phyloP scores from a whole-genome alignment of 768 basidiomycete genomes.

The Boletales sp. region DNA sequence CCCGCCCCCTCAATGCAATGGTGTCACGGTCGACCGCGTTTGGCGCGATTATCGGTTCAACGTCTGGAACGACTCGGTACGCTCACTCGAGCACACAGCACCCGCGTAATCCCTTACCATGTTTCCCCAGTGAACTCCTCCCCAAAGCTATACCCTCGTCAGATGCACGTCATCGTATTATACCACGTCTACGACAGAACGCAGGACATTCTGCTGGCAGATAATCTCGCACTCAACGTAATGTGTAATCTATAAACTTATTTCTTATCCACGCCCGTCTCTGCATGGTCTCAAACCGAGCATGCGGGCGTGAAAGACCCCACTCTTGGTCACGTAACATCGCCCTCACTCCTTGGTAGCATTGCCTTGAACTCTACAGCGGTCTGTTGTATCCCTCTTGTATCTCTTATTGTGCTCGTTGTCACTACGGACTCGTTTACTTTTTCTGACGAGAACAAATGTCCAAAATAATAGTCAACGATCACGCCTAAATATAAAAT shows the following conservation, averaged over 20 bases:
- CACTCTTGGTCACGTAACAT: conserved; percentile 29
- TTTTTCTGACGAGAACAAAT: conserved; percentile 1
- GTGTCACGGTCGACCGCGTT: conserved; percentile 60
- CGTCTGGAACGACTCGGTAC: conserved; percentile 54
- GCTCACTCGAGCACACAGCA: background rate
- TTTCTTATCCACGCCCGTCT: conserved; percentile 18
- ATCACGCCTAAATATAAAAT: background rate
- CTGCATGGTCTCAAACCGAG: conserved; percentile 4
- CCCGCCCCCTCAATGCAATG: conserved; percentile 39
- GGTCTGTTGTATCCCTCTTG: conserved; percentile 12
- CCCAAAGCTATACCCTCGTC: conserved; percentile 22
- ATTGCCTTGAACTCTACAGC: conserved; percentile 6
- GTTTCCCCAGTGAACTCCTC: conserved; percentile 18
- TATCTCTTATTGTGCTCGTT: conserved; percentile 12
- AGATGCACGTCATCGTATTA: conserved; percentile 22
- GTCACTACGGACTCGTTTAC: conserved; percentile 12
- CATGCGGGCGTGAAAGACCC: conserved; percentile 12
- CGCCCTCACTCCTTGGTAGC: conserved; percentile 16
- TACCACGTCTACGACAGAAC: conserved; percentile 25
- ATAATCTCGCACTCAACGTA: conserved; percentile 29
- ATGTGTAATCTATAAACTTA: conserved; percentile 31
- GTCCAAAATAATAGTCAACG: conserved; percentile 10
- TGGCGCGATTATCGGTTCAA: conserved; percentile 67
- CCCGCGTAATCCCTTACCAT: conserved; percentile 1
- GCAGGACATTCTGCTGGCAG: conserved; percentile 27